Evolutionary conservation across 805 yeast species (phyloP).

Genomic region (Dipodascus albidus): DNA sequence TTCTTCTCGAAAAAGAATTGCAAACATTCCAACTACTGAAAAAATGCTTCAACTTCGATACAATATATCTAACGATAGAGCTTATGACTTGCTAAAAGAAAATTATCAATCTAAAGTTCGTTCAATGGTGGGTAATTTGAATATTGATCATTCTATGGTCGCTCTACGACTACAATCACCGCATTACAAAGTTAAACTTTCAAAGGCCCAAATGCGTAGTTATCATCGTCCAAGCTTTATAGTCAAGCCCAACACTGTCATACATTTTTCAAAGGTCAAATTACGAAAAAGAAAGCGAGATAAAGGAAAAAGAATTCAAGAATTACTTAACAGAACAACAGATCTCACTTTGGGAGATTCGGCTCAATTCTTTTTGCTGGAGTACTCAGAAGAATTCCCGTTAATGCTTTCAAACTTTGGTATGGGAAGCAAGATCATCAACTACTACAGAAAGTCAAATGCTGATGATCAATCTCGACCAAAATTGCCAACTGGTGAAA

Average conservation of each 20-base stretch:
- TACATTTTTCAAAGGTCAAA: conserved; percentile 67
- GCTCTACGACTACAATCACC: conserved; percentile 85
- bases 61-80: conserved; percentile 79
- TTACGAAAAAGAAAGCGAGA: conserved; percentile 80
- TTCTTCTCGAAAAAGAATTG: conserved; percentile 5
- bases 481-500: conserved; percentile 81
- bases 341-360: conserved; percentile 81
- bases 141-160: conserved; percentile 84
- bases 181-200: conserved; percentile 67
- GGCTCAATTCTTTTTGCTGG: conserved; percentile 65
- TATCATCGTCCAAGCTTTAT: conserved; percentile 73
- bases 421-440: conserved; percentile 89
- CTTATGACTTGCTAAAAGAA: conserved; percentile 69
- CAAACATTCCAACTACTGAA: conserved; percentile 40
- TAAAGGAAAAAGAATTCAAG: conserved; percentile 68
- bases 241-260: conserved; percentile 65
- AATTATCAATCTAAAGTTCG: conserved; percentile 88
- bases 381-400: conserved; percentile 86
- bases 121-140: conserved; percentile 81
- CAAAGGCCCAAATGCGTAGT: conserved; percentile 55
- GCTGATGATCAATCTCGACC: conserved; percentile 82
- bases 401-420: conserved; percentile 77
- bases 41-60: conserved; percentile 47
- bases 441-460: conserved; percentile 76
- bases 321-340: conserved; percentile 55